These are phyloP conservation scores for Collybiopsis confluens DNA, from an alignment of 768 basidiomycete genomes.

Conservation along the genomic window DNA sequence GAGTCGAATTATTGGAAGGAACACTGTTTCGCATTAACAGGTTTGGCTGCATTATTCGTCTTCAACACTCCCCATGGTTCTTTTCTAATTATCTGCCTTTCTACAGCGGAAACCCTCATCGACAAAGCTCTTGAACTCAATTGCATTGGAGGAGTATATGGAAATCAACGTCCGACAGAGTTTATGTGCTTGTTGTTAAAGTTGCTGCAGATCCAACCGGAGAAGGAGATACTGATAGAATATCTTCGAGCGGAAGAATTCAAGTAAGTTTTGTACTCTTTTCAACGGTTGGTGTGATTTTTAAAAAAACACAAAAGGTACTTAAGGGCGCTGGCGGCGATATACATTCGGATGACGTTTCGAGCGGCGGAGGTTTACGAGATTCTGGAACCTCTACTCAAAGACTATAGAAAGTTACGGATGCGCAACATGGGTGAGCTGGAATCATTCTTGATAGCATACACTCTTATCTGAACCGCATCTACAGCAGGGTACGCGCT, in stretches of 20 bases:
- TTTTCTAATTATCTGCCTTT: conserved; percentile 3
- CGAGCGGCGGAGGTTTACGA: conserved; percentile 88
- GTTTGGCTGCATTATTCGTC: conserved; percentile 40
- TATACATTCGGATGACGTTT: conserved; percentile 97
- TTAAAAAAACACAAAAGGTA: conserved; percentile 53
- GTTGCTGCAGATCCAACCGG: conserved; percentile 93
- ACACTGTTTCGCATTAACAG: conserved; percentile 95
- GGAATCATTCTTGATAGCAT: not conserved
- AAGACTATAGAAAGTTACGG: conserved; percentile 89
- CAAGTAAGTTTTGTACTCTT: conserved; percentile 63
- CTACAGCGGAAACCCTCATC: conserved; percentile 83
- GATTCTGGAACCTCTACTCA: conserved; percentile 87
- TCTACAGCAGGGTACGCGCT: conserved; percentile 75
- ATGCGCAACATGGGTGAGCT: conserved; percentile 70
- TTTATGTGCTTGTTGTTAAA: conserved; percentile 92
- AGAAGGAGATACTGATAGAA: conserved; percentile 95
- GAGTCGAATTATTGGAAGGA: conserved; percentile 97
- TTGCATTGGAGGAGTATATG: conserved; percentile 89
- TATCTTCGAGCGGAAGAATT: conserved; percentile 97
- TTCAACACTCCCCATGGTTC: no score
- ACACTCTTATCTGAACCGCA: conserved; percentile 6
- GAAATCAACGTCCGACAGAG: conserved; percentile 91
- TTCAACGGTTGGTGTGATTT: not conserved
- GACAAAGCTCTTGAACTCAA: conserved; percentile 85
- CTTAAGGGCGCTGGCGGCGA: conserved; percentile 84